Evolutionary conservation across 345 rosid genomes (phyloP), one percentile per base, ranked within the genome.

Genomic region (Populus deltoides): DNA sequence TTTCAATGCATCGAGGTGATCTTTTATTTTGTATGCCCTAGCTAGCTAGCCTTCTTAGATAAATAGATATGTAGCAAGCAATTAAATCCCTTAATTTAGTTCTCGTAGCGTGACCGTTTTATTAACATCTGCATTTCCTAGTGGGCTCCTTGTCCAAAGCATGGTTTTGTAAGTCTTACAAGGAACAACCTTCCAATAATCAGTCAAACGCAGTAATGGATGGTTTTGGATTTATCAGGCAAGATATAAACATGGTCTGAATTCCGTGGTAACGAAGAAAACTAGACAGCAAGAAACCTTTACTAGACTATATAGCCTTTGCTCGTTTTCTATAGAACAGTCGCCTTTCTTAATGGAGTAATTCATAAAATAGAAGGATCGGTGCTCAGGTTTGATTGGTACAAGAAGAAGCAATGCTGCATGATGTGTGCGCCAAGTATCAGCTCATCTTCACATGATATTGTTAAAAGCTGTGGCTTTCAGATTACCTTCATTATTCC

Each of bases 141-240:
- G 11, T 62, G 36, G 53, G 61, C 75, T 73, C 55, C 68, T 17
- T 39, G 66, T 75, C 71, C 81, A 63, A 78, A 59, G 73, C 71
- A 72, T 81, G 81, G 68, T 71, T 63, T 53, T 85, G 86, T 83
- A 75, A 73, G 63, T 51, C 41, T 38, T 25, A 7, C 57, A 43
- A 84, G 84, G 74, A 78, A 84, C 89, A 84, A 55, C 31, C 25
- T 75, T 72, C 83, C 84, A 57, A 29, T 71, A 75, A 83, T 77
- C 61, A 79, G 67, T 81, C 79, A 66, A 55, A 33, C 45, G 43
- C 27, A 81, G 53, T 63, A 73, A 82, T 76, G 61, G 78, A 57
- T 75, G 85, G 87, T 86, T 84, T 62, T 86, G 90, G 86, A 88
- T 86, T 88, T 84, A 82, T 82, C 81, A 75, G 87, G 86, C 87